phyloP scores from a whole-genome alignment of 306 rosid species.

The Citrullus amarus region DNA sequence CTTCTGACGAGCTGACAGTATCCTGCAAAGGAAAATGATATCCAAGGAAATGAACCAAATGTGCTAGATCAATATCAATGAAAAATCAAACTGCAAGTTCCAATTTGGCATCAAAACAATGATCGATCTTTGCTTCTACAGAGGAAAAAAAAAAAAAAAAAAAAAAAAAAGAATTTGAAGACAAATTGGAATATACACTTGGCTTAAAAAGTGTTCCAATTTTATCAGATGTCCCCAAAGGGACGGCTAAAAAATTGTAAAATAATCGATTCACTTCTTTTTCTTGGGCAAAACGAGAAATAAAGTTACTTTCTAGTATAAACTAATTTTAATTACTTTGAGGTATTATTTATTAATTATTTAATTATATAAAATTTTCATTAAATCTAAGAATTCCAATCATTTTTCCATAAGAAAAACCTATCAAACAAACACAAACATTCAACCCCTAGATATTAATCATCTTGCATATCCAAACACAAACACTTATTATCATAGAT shows the following conservation, averaged over 20 bases:
- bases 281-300: no score
- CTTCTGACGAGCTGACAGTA: slow-evolving; percentile 89
- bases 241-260: no score
- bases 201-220: background rate
- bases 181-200: background rate
- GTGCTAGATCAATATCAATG: background rate
- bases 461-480: background rate
- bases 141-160: no score
- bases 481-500: background rate
- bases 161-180: background rate
- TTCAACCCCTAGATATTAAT: background rate
- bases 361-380: no score
- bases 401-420: no score
- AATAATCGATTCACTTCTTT: background rate
- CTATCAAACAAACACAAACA: no score
- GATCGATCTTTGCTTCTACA: background rate
- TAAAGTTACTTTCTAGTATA: no score
- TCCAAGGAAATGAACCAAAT: background rate
- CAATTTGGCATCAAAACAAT: background rate
- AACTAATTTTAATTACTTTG: no score
- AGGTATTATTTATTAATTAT: no score
- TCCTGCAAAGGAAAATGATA: slow-evolving; percentile 35
- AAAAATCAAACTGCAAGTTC: background rate
- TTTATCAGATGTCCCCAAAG: no score
- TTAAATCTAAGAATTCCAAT: no score